Conservation (phyloP, 2,329 filamentous ascomycete species). For the Epichloe typhina region DNA sequence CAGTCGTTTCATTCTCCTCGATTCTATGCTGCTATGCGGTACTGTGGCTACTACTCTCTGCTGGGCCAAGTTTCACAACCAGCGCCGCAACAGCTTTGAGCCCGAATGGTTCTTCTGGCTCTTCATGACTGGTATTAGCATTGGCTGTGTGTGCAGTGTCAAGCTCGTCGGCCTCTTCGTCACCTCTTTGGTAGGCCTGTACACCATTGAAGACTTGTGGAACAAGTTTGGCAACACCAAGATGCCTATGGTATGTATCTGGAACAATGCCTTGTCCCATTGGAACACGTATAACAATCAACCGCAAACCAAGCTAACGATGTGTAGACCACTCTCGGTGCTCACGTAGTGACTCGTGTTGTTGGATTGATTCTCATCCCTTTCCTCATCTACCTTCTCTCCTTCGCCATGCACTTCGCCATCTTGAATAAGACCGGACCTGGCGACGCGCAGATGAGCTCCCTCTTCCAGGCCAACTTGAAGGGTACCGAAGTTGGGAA, state of each 20-base stretch:
- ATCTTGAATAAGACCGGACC: conserved; percentile 89
- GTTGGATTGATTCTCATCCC: conserved; percentile 82
- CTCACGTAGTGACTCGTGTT: conserved; percentile 69
- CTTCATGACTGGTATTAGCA: conserved; percentile 83
- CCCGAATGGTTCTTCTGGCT: conserved; percentile 92
- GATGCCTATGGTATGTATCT: conserved; percentile 61
- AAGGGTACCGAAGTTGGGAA: conserved; percentile 87
- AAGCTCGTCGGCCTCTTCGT: conserved; percentile 97
- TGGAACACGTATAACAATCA: neutral
- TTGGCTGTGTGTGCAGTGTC: conserved; percentile 95
- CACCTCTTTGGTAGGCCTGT: conserved; percentile 86
- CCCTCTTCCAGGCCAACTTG: conserved; percentile 94
- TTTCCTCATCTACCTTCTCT: conserved; percentile 84
- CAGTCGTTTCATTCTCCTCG: conserved; percentile 92
- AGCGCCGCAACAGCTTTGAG: conserved; percentile 76
- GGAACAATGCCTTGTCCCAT: neutral
- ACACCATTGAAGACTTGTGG: conserved; percentile 95
- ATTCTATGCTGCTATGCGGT: conserved; percentile 59
- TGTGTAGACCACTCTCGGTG: conserved; percentile 47
- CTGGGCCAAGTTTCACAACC: conserved; percentile 92
- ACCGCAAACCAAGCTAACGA: neutral
- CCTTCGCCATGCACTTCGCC: conserved; percentile 88
- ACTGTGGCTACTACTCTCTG: conserved; percentile 96
- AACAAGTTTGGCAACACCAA: conserved; percentile 90
- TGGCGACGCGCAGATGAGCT: conserved; percentile 99